Conservation (phyloP, 2,329 filamentous ascomycete species). For the Neofusicoccum umdonicola region DNA sequence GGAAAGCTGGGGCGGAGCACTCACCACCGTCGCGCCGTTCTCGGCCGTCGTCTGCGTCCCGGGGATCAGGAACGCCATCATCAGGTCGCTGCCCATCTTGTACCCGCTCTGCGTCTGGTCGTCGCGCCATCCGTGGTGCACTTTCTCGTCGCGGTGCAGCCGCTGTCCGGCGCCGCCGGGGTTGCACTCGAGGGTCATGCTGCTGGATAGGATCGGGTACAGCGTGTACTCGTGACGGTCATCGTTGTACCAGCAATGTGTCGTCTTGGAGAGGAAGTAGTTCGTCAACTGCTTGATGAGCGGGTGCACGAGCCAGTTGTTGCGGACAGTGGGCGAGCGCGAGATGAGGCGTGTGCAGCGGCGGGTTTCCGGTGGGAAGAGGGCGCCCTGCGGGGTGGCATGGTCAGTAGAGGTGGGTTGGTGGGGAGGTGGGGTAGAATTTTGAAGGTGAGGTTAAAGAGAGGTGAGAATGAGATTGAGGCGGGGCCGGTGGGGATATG, state of each 20-base stretch:
- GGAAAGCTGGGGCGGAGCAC: not conserved
- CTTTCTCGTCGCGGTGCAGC: slow-evolving; percentile 40
- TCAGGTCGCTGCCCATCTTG: slow-evolving; percentile 4
- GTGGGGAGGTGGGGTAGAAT: no score
- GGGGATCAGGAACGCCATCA: slow-evolving; percentile 20
- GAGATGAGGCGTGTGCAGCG: slow-evolving; percentile 22
- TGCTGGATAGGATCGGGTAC: slow-evolving; percentile 2
- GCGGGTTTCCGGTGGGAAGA: slow-evolving; percentile 26
- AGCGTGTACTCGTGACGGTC: slow-evolving; percentile 1
- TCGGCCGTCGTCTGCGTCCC: slow-evolving; percentile 35
- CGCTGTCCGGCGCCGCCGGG: slow-evolving; percentile 42
- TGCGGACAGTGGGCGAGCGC: slow-evolving; percentile 21
- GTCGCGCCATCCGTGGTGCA: slow-evolving; percentile 28
- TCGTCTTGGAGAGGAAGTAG: slow-evolving; percentile 12
- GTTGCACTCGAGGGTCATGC: slow-evolving; percentile 27
- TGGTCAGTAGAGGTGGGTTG: not conserved
- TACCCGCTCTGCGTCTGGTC: slow-evolving; percentile 33
- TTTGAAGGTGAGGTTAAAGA: no score
- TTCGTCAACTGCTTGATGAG: slow-evolving; percentile 7
- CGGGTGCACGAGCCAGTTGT: slow-evolving; percentile 23
- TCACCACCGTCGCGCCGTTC: slow-evolving; percentile 40
- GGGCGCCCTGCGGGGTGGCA: not conserved
- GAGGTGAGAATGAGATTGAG: not conserved
- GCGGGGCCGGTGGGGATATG: no score
- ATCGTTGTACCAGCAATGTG: slow-evolving; percentile 11